phyloP scores from a whole-genome alignment of 371 early-diverging fungal genomes.

The Batkoa obscura region DNA sequence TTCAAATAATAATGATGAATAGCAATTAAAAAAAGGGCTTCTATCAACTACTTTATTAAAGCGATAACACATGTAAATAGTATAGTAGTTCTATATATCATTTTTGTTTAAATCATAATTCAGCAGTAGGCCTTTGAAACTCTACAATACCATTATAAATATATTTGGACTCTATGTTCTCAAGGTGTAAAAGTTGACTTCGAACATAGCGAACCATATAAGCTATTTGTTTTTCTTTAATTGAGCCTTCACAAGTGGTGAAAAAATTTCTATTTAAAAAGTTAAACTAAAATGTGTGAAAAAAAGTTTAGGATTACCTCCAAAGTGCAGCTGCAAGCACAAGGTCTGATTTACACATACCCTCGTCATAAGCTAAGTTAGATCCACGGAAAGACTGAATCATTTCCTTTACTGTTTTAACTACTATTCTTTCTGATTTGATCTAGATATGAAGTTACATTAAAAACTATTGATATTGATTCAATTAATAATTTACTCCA shows the following conservation, averaged over 20 bases:
- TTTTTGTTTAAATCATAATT: too few relatives aligned
- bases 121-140: too few relatives aligned
- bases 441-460: constrained; percentile 18
- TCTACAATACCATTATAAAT: neutral
- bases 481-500: constrained; percentile 17
- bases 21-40: too few relatives aligned
- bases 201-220: constrained; percentile 5
- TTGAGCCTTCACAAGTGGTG: neutral
- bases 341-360: constrained; percentile 72
- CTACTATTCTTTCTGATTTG: constrained; percentile 43
- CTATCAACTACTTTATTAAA: too few relatives aligned
- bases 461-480: neutral
- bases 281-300: neutral
- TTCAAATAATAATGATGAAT: too few relatives aligned
- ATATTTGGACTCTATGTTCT: neutral
- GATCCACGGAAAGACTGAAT: constrained; percentile 75
- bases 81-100: too few relatives aligned
- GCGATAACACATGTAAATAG: too few relatives aligned
- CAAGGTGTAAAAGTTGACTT: neutral
- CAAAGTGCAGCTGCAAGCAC: constrained; percentile 84
- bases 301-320: constrained; percentile 26
- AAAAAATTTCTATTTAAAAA: constrained; percentile 1
- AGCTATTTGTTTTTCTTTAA: neutral
- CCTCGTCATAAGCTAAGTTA: constrained; percentile 84
- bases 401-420: constrained; percentile 53